Evolutionary conservation across 257 asterid species (phyloP).

Genomic region (Linderniella brevidens): DNA sequence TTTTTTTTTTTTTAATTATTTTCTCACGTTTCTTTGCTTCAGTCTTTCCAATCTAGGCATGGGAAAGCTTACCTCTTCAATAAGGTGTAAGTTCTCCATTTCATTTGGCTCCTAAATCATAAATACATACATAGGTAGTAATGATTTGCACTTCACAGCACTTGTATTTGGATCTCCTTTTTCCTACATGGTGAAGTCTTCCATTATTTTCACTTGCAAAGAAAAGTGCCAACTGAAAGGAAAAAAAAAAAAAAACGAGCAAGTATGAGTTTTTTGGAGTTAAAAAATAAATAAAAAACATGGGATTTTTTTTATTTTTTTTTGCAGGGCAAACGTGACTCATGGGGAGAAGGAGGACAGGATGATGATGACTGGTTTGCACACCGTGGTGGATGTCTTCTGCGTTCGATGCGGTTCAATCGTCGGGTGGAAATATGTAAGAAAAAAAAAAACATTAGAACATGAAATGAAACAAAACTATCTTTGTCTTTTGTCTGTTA

Average conservation of each 20-base stretch:
- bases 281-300: no score
- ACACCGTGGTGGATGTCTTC: constrained; percentile 50
- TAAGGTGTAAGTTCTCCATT: constrained; percentile 56
- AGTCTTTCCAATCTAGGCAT: constrained; percentile 49
- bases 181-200: no score
- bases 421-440: constrained; percentile 81
- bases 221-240: not conserved
- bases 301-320: not conserved
- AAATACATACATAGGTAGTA: no score
- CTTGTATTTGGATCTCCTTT: no score
- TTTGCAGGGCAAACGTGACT: constrained; percentile 47
- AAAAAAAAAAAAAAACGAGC: not conserved
- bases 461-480: not conserved
- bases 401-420: constrained; percentile 55
- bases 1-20: constrained; percentile 8
- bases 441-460: constrained; percentile 5
- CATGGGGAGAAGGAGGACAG: constrained; percentile 53
- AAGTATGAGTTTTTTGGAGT: no score
- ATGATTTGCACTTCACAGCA: no score
- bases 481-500: not conserved
- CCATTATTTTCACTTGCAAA: not conserved
- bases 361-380: constrained; percentile 62
- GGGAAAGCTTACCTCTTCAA: constrained; percentile 79
- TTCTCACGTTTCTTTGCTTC: constrained; percentile 16
- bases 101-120: constrained; percentile 9